Evolutionary conservation across 1,139 yeast genomes (phyloP), one percentile per base, ranked within the genome.

Genomic region (Kodamaea sp.): DNA sequence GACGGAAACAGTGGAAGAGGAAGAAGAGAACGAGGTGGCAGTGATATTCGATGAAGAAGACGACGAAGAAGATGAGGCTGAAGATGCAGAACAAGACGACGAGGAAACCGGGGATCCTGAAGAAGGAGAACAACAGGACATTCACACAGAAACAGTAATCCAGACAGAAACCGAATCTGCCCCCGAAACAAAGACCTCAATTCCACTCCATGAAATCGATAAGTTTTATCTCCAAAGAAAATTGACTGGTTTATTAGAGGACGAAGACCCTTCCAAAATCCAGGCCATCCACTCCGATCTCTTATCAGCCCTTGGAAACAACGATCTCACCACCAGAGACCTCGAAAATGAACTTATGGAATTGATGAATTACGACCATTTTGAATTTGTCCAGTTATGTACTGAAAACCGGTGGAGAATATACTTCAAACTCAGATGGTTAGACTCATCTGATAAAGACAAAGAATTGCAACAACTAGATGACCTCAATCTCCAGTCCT

Each of bases 291-390:
- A 53, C 22, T 36, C 38, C 8, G 49, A 45, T 18, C 38, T 57
- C 10, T 39, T 47, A n/a, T 38, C 41, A 7, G 31, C 47, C 4
- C 35, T 63, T 10, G 35, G 50, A 4, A 44, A 53, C 34, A 27
- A 28, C 4, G 43, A 46, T 1, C 42, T 68, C 7, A 58, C 67
- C 11, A 58, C 63, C n/a, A 55, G 68, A 33, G 64, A 59, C 10
- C 67, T 80, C 26, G 86, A 80, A 42, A 70, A 70, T 30, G 72
- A 68, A 13, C 52, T 85, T 10, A 59, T 73, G 57, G 75, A 69
- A 26, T 43, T 77, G 6, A 60, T 82, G 27, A 78, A 76, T 11
- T 69, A 66, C 38, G 79, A 76, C 27, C 65, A 78, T 35, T 62
- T 70, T 27, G 74, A 69, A 0, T 51, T 83, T 7, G 72, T 79